Percentiles rank a stretch among this genome's conserved stretches.
These are phyloP conservation scores for Saturnispora mendoncae DNA, from an alignment of 805 yeast species.

Conservation along the genomic window DNA sequence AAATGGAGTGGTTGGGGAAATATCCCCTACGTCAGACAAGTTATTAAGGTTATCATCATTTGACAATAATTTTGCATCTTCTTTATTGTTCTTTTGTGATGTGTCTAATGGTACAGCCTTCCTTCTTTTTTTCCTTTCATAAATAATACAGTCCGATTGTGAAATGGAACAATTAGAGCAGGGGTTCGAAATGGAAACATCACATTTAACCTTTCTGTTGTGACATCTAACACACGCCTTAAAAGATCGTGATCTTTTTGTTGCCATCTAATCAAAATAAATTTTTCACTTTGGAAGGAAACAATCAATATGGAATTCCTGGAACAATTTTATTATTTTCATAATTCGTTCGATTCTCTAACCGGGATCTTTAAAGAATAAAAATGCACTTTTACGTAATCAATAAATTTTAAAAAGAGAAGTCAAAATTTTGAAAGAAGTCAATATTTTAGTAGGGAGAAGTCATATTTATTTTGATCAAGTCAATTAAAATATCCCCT, in stretches of 20 bases:
- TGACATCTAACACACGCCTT: constrained; percentile 71
- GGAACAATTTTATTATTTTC: too few relatives aligned
- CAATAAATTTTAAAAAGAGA: too few relatives aligned
- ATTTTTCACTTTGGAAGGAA: neutral
- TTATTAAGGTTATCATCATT: too few relatives aligned
- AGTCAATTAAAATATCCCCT: neutral
- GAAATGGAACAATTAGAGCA: constrained; percentile 63
- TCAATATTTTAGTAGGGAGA: too few relatives aligned
- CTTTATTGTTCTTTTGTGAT: neutral
- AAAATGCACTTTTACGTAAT: too few relatives aligned
- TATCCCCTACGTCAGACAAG: neutral
- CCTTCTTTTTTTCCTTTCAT: constrained; percentile 39
- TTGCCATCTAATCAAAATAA: neutral
- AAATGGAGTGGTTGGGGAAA: constrained; percentile 1
- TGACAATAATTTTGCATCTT: too few relatives aligned
- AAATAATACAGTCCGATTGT: constrained; percentile 50
- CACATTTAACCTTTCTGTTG: constrained; percentile 68
- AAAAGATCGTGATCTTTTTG: constrained; percentile 50
- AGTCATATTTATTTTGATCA: too few relatives aligned
- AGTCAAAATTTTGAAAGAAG: too few relatives aligned
- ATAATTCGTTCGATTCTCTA: too few relatives aligned
- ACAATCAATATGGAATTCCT: neutral
- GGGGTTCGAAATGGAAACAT: constrained; percentile 37
- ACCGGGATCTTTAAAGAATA: too few relatives aligned
- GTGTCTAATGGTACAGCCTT: constrained; percentile 1